These are phyloP conservation scores for Chlorencoelia australis DNA, from an alignment of 2,329 filamentous ascomycete genomes.

Conservation along the genomic window DNA sequence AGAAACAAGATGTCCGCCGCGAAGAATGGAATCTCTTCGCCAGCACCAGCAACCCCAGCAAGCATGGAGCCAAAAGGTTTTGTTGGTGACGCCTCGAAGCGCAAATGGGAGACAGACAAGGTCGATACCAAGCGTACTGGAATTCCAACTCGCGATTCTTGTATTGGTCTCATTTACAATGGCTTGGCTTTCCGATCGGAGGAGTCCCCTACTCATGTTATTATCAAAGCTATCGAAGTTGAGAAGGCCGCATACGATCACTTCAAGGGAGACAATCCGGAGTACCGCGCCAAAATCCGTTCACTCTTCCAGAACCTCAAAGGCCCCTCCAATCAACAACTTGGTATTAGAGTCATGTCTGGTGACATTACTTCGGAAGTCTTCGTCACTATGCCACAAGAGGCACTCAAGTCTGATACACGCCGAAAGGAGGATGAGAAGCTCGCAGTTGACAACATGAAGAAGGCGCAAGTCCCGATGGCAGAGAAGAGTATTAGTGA, in stretches of 20 bases:
- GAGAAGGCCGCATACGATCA: slow-evolving; percentile 66
- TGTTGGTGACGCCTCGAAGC: slow-evolving; percentile 63
- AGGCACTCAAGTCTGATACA: slow-evolving; percentile 84
- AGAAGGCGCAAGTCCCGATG: slow-evolving; percentile 89
- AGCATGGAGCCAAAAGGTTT: slow-evolving; percentile 36
- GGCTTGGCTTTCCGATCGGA: slow-evolving; percentile 65
- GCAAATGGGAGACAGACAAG: slow-evolving; percentile 72
- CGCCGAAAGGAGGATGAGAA: slow-evolving; percentile 65
- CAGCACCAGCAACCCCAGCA: slow-evolving; percentile 29
- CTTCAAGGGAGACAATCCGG: slow-evolving; percentile 59
- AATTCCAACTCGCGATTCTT: slow-evolving; percentile 66
- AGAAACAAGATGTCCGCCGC: slow-evolving; percentile 27
- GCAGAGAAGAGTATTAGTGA: slow-evolving; percentile 84
- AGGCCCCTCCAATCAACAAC: slow-evolving; percentile 72
- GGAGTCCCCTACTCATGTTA: slow-evolving; percentile 59
- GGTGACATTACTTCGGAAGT: slow-evolving; percentile 61
- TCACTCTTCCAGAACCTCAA: slow-evolving; percentile 93
- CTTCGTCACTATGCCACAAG: slow-evolving; percentile 79
- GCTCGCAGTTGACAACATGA: slow-evolving; percentile 88
- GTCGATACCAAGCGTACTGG: slow-evolving; percentile 70
- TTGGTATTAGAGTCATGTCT: slow-evolving; percentile 65
- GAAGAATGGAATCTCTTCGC: slow-evolving; percentile 17
- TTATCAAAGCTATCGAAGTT: slow-evolving; percentile 70
- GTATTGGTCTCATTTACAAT: slow-evolving; percentile 88
- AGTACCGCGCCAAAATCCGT: slow-evolving; percentile 82